These are phyloP conservation scores for Dissophora globulifera DNA, from an alignment of 192 early-diverging fungal species.

Conservation along the genomic window DNA sequence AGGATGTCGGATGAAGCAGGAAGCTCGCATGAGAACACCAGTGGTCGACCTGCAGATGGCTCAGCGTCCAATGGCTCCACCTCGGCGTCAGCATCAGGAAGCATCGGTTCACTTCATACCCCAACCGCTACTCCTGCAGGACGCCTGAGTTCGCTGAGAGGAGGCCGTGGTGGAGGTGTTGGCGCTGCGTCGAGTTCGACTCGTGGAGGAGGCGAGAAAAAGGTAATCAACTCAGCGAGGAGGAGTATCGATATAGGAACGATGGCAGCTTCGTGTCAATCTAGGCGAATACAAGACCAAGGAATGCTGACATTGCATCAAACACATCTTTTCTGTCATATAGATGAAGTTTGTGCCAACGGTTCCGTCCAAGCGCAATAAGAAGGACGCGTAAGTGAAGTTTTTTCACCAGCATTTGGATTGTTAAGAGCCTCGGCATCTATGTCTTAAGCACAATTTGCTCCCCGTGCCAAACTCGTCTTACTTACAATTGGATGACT, in stretches of 20 bases:
- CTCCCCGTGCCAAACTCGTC: no score
- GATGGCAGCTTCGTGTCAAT: no score
- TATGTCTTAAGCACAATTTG: no score
- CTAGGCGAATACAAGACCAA: no score
- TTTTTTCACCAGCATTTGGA: background rate
- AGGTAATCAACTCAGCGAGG: no score
- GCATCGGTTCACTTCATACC: conserved; percentile 47
- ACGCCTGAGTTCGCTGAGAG: conserved; percentile 39
- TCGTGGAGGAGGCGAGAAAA: conserved; percentile 35
- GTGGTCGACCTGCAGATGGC: background rate
- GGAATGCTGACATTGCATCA: no score
- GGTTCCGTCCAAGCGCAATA: conserved; percentile 64
- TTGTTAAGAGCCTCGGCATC: no score
- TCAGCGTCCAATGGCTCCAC: background rate
- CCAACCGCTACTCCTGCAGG: conserved; percentile 39
- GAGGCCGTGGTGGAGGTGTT: conserved; percentile 34
- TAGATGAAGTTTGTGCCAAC: conserved; percentile 73
- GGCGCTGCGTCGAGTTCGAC: conserved; percentile 19
- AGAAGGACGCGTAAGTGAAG: conserved; percentile 61
- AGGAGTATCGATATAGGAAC: no score
- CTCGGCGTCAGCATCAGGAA: conserved; percentile 21
- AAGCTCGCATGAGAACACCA: conserved; percentile 9
- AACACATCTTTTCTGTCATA: no score
- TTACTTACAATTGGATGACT: background rate
- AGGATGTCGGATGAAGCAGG: conserved; percentile 45